A percentile compares a stretch with the other conserved stretches of the same genome.
These are phyloP conservation scores for Akanthomyces uredinophilus DNA, from an alignment of 2,329 filamentous ascomycete species.

Conservation along the genomic window DNA sequence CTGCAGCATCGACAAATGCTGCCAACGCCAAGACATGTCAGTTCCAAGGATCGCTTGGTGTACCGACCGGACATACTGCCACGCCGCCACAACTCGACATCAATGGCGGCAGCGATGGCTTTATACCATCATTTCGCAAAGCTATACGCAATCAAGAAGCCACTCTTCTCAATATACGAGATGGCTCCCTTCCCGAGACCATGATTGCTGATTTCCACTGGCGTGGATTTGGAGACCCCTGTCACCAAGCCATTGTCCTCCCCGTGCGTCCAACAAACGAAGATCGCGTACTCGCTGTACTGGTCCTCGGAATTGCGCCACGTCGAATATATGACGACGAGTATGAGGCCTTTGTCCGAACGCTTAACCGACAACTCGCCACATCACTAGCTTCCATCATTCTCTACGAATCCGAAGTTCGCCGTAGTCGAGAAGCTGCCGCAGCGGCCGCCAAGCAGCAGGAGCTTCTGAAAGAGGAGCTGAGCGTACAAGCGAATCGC, in stretches of 20 bases:
- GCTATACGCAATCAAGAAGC: constrained; percentile 33
- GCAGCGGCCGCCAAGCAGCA: constrained; percentile 31
- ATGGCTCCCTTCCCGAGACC: constrained; percentile 51
- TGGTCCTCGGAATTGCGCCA: constrained; percentile 67
- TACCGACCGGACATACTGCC: constrained; percentile 29
- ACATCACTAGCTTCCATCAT: constrained; percentile 61
- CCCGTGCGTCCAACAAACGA: constrained; percentile 64
- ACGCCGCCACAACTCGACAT: constrained; percentile 31
- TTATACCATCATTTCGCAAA: constrained; percentile 33
- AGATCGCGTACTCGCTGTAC: constrained; percentile 60
- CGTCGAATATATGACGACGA: constrained; percentile 68
- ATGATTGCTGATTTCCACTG: constrained; percentile 56
- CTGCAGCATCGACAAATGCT: neutral
- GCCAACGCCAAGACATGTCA: constrained; percentile 21
- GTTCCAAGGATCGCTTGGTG: constrained; percentile 31
- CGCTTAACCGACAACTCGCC: constrained; percentile 44
- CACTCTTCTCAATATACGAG: constrained; percentile 34
- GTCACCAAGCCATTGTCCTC: constrained; percentile 60
- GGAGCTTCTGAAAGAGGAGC: constrained; percentile 29
- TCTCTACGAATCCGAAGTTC: constrained; percentile 60
- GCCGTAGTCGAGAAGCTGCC: constrained; percentile 36
- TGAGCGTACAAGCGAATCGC: constrained; percentile 31
- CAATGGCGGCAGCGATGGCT: constrained; percentile 29
- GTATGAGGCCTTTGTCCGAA: constrained; percentile 54
- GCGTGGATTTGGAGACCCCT: constrained; percentile 61